Percentiles rank a stretch among this genome's conserved stretches.
These are phyloP conservation scores for Gaultheria prostrata DNA, from an alignment of 148 eudicot species.

Conservation along the genomic window DNA sequence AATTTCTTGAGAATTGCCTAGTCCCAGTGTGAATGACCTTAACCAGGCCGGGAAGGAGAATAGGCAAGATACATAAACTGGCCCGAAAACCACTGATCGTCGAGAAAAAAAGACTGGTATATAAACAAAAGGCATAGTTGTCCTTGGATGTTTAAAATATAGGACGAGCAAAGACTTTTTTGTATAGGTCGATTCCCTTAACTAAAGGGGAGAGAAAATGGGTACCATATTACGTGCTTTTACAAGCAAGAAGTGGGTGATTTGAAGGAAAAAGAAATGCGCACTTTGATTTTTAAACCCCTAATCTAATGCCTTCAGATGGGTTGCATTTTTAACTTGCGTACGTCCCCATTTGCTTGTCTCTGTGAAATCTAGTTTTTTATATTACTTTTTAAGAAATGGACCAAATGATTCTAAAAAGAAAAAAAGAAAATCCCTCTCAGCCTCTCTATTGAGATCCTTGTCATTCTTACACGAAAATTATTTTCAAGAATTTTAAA, in stretches of 20 bases:
- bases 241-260: background rate
- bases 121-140: constrained; percentile 35
- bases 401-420: background rate
- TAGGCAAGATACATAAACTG: no score
- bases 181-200: constrained; percentile 23
- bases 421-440: background rate
- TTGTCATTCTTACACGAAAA: background rate
- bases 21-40: no score
- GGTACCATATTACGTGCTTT: constrained; percentile 18
- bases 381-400: background rate
- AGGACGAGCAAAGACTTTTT: background rate
- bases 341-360: background rate
- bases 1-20: no score
- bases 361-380: background rate
- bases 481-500: background rate
- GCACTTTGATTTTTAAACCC: background rate
- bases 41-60: no score
- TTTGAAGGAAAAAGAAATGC: background rate
- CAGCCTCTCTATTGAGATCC: background rate
- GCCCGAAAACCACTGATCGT: no score
- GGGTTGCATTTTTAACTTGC: background rate
- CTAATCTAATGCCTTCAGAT: background rate
- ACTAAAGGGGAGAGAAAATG: constrained; percentile 20
- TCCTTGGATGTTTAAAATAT: constrained; percentile 22
- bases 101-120: background rate